These are phyloP conservation scores for Annulohypoxylon maeteangense DNA, from an alignment of 495 filamentous ascomycete species.

Conservation along the genomic window DNA sequence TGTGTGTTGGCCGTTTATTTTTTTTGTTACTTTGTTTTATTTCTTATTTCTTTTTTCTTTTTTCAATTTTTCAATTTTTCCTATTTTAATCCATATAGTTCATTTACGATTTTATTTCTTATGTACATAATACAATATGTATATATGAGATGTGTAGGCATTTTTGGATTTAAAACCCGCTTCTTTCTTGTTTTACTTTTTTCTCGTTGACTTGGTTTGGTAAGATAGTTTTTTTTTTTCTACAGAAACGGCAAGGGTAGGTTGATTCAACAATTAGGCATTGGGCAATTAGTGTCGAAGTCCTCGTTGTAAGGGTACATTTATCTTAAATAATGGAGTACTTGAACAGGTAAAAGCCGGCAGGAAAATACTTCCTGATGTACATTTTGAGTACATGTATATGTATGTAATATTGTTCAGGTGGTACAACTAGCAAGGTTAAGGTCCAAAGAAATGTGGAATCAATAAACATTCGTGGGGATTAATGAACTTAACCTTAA, in stretches of 20 bases:
- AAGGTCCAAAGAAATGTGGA: background rate
- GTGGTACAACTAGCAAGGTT: background rate
- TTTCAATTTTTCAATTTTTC: background rate
- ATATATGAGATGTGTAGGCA: background rate
- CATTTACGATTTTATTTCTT: background rate
- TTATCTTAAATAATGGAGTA: slow-evolving; percentile 18
- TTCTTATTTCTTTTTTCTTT: background rate
- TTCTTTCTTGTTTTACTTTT: slow-evolving; percentile 10
- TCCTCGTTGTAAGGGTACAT: background rate
- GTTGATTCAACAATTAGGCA: background rate
- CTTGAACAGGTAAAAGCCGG: slow-evolving; percentile 3
- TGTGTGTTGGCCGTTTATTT: background rate
- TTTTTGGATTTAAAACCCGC: background rate
- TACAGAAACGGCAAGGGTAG: background rate
- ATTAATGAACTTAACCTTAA: background rate
- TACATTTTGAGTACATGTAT: background rate
- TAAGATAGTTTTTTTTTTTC: slow-evolving; percentile 2
- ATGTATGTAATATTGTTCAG: background rate
- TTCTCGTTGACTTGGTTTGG: slow-evolving; percentile 2
- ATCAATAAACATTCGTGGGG: slow-evolving; percentile 6
- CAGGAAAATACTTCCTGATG: slow-evolving; percentile 8
- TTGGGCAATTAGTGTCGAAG: slow-evolving; percentile 25
- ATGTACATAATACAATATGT: slow-evolving; percentile 1
- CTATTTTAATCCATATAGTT: background rate
- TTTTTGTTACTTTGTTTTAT: background rate